A percentile compares a stretch with the other conserved stretches of the same genome.
These are phyloP conservation scores for Zygosaccharomyces rouxii DNA, from an alignment of 805 yeast genomes.

Conservation along the genomic window DNA sequence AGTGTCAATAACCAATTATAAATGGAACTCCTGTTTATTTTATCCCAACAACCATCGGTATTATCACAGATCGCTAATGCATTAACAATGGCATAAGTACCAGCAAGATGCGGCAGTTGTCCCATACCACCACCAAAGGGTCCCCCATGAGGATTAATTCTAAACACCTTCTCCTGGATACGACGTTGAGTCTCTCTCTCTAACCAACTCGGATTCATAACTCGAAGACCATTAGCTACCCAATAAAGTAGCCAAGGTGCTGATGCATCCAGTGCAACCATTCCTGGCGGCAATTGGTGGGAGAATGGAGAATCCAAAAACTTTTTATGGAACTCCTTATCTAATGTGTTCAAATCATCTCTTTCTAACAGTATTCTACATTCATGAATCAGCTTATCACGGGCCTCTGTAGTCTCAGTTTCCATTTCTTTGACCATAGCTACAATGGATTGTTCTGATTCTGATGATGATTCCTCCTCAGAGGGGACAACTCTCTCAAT, in stretches of 20 bases:
- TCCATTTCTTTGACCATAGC: slow-evolving; percentile 23
- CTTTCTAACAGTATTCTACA: slow-evolving; percentile 17
- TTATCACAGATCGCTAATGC: slow-evolving; percentile 53
- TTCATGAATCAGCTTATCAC: slow-evolving; percentile 22
- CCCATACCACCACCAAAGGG: slow-evolving; percentile 86
- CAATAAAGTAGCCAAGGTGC: slow-evolving; percentile 90
- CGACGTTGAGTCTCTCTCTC: slow-evolving; percentile 26
- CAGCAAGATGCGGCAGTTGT: slow-evolving; percentile 80
- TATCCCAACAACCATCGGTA: slow-evolving; percentile 38
- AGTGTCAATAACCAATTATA: slow-evolving; percentile 61
- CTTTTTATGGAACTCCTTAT: slow-evolving; percentile 38
- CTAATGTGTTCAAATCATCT: slow-evolving; percentile 10
- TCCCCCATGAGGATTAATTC: slow-evolving; percentile 39
- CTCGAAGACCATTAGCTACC: slow-evolving; percentile 54
- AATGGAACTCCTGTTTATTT: slow-evolving; percentile 44
- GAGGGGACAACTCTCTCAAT: slow-evolving; percentile 13
- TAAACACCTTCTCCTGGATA: slow-evolving; percentile 32
- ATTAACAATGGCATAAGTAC: slow-evolving; percentile 73
- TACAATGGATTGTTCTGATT: slow-evolving; percentile 16
- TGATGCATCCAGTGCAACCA: slow-evolving; percentile 71
- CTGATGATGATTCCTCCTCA: slow-evolving; percentile 6
- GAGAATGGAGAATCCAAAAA: slow-evolving; percentile 43
- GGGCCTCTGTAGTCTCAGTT: slow-evolving; percentile 31
- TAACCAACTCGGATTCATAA: slow-evolving; percentile 37
- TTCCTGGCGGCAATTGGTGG: slow-evolving; percentile 47